Percentiles rank a stretch among this genome's conserved stretches.
Conservation (phyloP, 2,329 filamentous ascomycete species). For the Botryotinia convoluta region DNA sequence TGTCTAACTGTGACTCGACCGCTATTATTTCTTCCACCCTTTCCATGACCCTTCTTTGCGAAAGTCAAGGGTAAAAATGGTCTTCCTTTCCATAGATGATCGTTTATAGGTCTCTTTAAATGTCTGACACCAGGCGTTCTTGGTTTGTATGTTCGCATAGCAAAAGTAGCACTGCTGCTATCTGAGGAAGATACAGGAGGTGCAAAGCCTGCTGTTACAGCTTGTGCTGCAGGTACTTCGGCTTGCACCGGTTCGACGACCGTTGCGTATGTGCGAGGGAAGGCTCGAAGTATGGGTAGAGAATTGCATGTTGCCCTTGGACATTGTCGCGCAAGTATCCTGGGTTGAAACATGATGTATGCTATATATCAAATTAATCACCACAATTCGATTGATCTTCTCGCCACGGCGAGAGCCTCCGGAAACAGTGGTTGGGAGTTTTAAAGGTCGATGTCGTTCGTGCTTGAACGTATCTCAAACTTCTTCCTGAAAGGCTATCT, state of each 20-base stretch:
- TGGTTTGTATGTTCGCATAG: constrained; percentile 83
- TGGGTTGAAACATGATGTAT: constrained; percentile 61
- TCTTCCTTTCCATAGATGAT: constrained; percentile 93
- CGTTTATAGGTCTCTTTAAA: constrained; percentile 87
- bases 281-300: constrained; percentile 45
- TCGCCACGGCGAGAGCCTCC: constrained; percentile 19
- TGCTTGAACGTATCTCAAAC: constrained; percentile 17
- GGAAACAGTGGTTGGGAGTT: constrained; percentile 6
- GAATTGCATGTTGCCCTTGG: constrained; percentile 47
- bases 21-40: constrained; percentile 87
- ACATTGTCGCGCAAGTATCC: constrained; percentile 52
- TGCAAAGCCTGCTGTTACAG: constrained; percentile 43
- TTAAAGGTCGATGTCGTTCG: constrained; percentile 17
- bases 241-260: constrained; percentile 41
- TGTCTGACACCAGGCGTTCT: constrained; percentile 90
- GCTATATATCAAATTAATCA: constrained; percentile 12
- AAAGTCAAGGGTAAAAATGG: constrained; percentile 81
- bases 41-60: constrained; percentile 86
- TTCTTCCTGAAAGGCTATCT: constrained; percentile 11
- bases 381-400: constrained; percentile 21
- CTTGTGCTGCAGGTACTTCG: constrained; percentile 40
- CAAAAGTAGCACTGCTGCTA: constrained; percentile 40
- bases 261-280: constrained; percentile 52
- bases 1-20: constrained; percentile 87
- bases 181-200: constrained; percentile 44